phyloP scores from a whole-genome alignment of 495 filamentous ascomycete genomes.

The Cercophora newfieldiana region DNA sequence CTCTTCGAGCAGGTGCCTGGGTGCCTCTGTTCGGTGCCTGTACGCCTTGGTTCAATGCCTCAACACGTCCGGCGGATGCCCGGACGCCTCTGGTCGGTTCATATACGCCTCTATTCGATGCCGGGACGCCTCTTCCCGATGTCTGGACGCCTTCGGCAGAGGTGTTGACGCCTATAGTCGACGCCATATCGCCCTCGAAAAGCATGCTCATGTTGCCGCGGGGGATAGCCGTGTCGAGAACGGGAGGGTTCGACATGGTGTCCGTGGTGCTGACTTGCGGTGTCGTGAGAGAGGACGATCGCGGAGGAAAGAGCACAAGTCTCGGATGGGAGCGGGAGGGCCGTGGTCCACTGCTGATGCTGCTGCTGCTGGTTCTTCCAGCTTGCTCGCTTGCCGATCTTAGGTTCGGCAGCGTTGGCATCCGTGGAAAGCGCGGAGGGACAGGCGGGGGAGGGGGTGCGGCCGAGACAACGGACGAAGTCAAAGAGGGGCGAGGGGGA shows the following conservation, averaged over 20 bases:
- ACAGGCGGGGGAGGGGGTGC: not conserved
- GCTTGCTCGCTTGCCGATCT: not conserved
- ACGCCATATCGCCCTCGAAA: not conserved
- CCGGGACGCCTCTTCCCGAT: not conserved
- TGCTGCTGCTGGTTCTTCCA: not conserved
- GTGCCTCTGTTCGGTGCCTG: not conserved
- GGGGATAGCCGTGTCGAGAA: not conserved
- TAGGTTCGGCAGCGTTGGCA: not conserved
- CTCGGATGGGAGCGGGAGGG: not conserved
- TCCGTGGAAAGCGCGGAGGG: too few relatives aligned
- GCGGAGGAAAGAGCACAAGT: not conserved
- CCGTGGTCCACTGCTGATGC: not conserved
- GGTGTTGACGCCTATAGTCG: not conserved
- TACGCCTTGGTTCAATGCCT: not conserved
- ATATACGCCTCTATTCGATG: too few relatives aligned
- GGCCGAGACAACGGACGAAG: not conserved
- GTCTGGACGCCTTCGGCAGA: not conserved
- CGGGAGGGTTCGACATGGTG: not conserved
- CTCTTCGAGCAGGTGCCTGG: too few relatives aligned
- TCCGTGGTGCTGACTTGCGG: not conserved
- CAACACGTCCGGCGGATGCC: not conserved
- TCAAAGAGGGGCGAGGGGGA: not conserved
- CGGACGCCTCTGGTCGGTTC: too few relatives aligned
- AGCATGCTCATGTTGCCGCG: not conserved
- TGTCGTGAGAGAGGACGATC: not conserved